Evolutionary conservation across 2,329 filamentous ascomycete genomes (phyloP), one percentile per base, ranked within the genome.

Genomic region (Claviceps capensis): DNA sequence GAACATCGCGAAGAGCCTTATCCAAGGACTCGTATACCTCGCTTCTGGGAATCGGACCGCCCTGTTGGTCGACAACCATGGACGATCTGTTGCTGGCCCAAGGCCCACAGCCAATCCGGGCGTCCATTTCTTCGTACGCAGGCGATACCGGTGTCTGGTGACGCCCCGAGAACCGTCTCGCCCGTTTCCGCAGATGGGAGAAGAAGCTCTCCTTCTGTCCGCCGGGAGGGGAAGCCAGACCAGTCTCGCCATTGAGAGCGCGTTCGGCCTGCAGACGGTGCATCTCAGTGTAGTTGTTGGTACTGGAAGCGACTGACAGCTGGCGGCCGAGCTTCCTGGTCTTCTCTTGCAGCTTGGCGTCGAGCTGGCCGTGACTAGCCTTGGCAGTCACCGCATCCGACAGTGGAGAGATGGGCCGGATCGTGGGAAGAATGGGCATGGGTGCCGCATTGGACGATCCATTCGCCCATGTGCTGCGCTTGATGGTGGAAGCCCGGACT

Each of bases 181-280:
- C 93, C 49, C 91, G 84, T 69, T 98, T 98, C 52, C 93, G 81
- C 7, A 98, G 77, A 65, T 98, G 93, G 0, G 93, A 97, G 70
- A 98, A 98, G 74, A 98, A 98, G 67, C 93, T 88, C 67, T 98
- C 93, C 64, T 94, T 94, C 52, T 89, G 86, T 17, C 79, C 86
- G 60, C 78, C 83, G 0, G 84, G 82, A 4, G 89, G 88, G 5
- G 88, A 93, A 16, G 79, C 82, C 23, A 90, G 73, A 22, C 83
- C 86, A 37, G 77, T 79, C 61, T 85, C 83, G 50, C 90, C 93
- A 63, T 89, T 96, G 46, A 97, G 76, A 40, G 89, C 88, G 56
- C 88, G 79, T 67, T 97, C 91, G 14, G 91, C 88, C 67, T 97
- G 88, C 69, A 91, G 88, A 52, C 91, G 80, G 65, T 95, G 89